Conservation (phyloP, 2,329 filamentous ascomycete species). For the Xylaria sp. region DNA sequence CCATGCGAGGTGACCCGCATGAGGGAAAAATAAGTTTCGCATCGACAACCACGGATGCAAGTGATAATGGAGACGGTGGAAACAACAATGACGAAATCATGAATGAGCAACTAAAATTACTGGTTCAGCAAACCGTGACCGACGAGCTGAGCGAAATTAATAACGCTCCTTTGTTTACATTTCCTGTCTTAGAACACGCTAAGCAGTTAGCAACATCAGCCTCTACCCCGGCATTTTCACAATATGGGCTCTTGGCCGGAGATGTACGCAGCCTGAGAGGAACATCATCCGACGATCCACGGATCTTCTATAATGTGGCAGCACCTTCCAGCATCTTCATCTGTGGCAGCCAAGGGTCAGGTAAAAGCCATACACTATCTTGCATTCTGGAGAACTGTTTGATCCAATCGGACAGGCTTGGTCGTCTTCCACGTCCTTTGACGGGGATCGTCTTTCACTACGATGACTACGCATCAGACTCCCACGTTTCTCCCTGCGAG, state of each 20-base stretch:
- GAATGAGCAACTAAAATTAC: conserved; percentile 23
- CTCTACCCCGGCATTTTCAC: conserved; percentile 29
- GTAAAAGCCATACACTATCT: conserved; percentile 70
- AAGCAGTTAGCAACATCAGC: not conserved
- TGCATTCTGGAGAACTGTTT: conserved; percentile 68
- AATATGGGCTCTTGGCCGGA: conserved; percentile 42
- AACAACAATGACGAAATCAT: not conserved
- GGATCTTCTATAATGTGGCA: conserved; percentile 59
- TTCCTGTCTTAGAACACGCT: conserved; percentile 31
- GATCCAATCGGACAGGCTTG: conserved; percentile 49
- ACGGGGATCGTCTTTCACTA: conserved; percentile 74
- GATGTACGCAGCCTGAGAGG: conserved; percentile 8
- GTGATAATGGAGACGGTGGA: not conserved
- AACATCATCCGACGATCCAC: conserved; percentile 40
- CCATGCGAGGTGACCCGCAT: not conserved
- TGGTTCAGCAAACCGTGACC: conserved; percentile 16
- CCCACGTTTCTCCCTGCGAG: conserved; percentile 65
- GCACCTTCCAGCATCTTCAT: conserved; percentile 69
- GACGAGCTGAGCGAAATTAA: conserved; percentile 36
- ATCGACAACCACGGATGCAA: not conserved
- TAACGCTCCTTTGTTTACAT: conserved; percentile 39
- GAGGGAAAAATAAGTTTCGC: not conserved
- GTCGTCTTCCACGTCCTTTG: conserved; percentile 59
- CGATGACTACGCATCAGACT: conserved; percentile 63
- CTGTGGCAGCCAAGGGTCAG: conserved; percentile 71